Conservation (phyloP, 225 moss, liverwort and hornwort genomes). For the Polytrichum formosum region DNA sequence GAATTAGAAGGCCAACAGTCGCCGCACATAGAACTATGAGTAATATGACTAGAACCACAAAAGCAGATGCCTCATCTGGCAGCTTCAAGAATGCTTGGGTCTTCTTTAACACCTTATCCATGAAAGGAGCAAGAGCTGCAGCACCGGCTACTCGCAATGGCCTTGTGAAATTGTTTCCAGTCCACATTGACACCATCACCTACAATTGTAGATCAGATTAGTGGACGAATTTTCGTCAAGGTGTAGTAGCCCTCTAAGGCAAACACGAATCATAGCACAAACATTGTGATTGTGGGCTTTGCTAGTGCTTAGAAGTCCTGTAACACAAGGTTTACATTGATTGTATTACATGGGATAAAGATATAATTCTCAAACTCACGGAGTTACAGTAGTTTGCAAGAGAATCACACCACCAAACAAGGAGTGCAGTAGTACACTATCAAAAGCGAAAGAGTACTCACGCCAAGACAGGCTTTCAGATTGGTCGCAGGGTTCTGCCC, state of each 20-base stretch:
- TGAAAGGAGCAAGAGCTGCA: constrained; percentile 73
- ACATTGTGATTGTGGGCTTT: no score
- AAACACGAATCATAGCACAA: no score
- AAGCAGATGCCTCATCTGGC: constrained; percentile 73
- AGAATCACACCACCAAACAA: not conserved
- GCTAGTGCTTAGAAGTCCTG: no score
- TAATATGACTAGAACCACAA: constrained; percentile 59
- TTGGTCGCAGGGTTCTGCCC: constrained; percentile 90
- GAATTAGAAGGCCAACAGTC: constrained; percentile 63
- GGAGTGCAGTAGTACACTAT: not conserved
- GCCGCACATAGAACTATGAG: constrained; percentile 56
- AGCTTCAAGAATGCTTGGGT: constrained; percentile 61
- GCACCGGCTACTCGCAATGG: constrained; percentile 86
- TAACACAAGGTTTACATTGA: no score
- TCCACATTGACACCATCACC: constrained; percentile 94
- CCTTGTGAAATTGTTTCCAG: constrained; percentile 92
- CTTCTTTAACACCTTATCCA: constrained; percentile 79
- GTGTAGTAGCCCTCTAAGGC: no score
- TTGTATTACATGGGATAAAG: no score
- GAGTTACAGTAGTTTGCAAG: no score
- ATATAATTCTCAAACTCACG: no score
- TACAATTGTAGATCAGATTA: constrained; percentile 16
- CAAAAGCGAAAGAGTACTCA: constrained; percentile 26
- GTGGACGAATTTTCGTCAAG: no score
- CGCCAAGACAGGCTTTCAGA: constrained; percentile 76